Conservation (phyloP, 495 filamentous ascomycete genomes). For the Podospora pseudopauciseta region DNA sequence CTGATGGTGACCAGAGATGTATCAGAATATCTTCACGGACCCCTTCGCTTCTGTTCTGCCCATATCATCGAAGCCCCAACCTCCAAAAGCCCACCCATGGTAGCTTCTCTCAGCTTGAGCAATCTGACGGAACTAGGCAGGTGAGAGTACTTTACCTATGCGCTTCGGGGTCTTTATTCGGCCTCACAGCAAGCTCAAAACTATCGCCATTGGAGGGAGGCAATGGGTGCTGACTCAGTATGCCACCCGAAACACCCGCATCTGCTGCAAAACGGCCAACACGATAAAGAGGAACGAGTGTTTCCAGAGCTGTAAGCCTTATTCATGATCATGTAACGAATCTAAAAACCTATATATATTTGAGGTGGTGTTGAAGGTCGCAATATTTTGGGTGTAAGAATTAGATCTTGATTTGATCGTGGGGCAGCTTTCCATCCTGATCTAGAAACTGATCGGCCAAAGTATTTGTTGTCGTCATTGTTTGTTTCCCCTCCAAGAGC, state of each 20-base stretch:
- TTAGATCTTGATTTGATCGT: background rate
- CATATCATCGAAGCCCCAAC: no score
- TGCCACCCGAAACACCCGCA: background rate
- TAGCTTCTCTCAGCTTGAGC: no score
- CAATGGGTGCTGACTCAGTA: background rate
- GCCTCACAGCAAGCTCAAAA: background rate
- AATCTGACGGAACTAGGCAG: no score
- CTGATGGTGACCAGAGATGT: no score
- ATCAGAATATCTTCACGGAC: no score
- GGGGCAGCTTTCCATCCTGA: background rate
- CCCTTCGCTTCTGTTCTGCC: no score
- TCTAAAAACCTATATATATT: background rate
- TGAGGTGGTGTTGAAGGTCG: no score
- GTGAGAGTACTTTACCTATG: background rate
- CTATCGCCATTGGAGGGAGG: background rate
- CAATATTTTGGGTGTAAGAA: background rate
- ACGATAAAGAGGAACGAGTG: background rate
- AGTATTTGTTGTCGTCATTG: slow-evolving; percentile 9
- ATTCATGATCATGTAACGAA: background rate
- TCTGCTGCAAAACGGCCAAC: background rate
- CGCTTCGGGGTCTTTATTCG: background rate
- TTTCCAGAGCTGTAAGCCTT: background rate
- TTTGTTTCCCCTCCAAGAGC: background rate
- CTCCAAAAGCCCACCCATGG: no score
- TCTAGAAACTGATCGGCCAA: slow-evolving; percentile 1